Conservation (phyloP, 306 rosid species). For the Phaseolus lunatus region DNA sequence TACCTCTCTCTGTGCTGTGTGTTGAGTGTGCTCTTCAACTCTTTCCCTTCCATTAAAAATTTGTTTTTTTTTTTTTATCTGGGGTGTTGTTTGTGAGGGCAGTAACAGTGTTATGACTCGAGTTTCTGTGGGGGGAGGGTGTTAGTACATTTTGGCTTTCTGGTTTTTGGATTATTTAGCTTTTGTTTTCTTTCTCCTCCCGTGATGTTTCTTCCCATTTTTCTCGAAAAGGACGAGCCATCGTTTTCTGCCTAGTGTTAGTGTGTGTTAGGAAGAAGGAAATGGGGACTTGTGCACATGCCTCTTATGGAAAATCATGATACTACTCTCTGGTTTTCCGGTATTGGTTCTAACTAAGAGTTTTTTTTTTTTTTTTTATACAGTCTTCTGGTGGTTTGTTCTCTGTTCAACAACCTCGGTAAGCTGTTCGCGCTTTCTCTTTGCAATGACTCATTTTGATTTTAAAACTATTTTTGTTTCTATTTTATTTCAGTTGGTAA, state of each 20-base stretch:
- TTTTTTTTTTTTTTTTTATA: neutral
- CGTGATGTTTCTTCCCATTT: neutral
- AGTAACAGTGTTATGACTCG: neutral
- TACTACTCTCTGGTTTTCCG: constrained; percentile 15
- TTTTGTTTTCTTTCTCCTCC: neutral
- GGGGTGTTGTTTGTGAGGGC: constrained; percentile 11
- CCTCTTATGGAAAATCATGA: constrained; percentile 8
- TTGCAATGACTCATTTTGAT: neutral
- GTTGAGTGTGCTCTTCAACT: neutral
- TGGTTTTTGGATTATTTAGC: neutral
- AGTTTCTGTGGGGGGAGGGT: neutral
- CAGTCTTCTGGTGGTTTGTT: neutral
- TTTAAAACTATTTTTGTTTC: neutral
- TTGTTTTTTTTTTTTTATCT: neutral
- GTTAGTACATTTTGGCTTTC: neutral
- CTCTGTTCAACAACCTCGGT: constrained; percentile 6
- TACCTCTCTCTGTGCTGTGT: neutral
- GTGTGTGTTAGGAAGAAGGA: constrained; percentile 24
- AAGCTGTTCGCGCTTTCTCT: neutral
- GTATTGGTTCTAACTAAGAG: neutral
- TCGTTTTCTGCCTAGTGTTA: neutral
- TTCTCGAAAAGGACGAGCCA: neutral
- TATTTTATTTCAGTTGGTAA: neutral
- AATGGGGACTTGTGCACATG: constrained; percentile 28
- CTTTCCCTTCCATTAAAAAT: neutral